phyloP scores from a whole-genome alignment of 345 rosid species.

The Psidium friedrichsthalianum region DNA sequence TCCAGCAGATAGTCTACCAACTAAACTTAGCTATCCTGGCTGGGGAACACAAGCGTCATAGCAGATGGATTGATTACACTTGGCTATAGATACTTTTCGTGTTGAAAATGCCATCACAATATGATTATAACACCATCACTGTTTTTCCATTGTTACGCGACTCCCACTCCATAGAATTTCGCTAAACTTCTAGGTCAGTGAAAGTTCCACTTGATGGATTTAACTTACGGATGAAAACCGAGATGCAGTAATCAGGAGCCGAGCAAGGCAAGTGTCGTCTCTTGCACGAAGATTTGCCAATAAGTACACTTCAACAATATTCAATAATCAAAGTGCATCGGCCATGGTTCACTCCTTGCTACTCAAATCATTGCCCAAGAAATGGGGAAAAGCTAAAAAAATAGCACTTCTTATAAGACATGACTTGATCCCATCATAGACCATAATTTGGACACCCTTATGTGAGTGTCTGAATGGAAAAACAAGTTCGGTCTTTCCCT shows the following conservation, averaged over 20 bases:
- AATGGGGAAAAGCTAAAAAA: neutral
- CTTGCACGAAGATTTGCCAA: slow-evolving; percentile 35
- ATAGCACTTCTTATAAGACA: neutral
- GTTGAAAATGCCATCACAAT: neutral
- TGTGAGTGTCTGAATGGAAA: neutral
- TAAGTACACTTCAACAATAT: neutral
- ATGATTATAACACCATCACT: neutral
- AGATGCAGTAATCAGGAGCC: slow-evolving; percentile 95
- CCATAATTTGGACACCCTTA: neutral
- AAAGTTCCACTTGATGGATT: neutral
- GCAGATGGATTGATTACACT: neutral
- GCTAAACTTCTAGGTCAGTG: neutral
- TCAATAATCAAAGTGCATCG: neutral
- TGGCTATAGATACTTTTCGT: neutral
- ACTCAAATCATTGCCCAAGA: neutral
- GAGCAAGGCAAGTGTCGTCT: slow-evolving; percentile 81
- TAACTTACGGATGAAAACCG: slow-evolving; percentile 84
- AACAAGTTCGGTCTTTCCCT: neutral
- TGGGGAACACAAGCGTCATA: neutral
- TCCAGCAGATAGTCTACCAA: neutral
- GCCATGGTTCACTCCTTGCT: neutral
- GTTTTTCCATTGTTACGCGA: neutral
- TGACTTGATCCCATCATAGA: neutral
- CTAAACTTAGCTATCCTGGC: neutral
- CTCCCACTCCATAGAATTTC: neutral